A percentile compares a stretch with the other conserved stretches of the same genome.
Conservation (phyloP, 768 basidiomycete species). For the Russula earlei region DNA sequence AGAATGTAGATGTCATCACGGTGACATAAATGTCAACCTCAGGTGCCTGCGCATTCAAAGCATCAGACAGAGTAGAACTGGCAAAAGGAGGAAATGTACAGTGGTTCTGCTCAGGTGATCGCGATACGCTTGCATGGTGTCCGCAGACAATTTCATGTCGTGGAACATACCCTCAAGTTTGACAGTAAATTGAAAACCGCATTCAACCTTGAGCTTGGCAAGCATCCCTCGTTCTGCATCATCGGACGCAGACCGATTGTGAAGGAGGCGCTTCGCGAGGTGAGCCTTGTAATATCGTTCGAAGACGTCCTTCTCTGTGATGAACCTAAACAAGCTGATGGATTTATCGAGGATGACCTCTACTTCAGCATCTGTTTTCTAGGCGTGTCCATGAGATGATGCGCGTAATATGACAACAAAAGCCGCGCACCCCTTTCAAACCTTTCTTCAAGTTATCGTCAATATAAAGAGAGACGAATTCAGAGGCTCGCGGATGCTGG, state of each 20-base stretch:
- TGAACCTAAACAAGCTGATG: constrained; percentile 88
- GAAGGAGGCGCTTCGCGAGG: constrained; percentile 84
- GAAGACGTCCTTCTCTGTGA: constrained; percentile 94
- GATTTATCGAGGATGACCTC: constrained; percentile 89
- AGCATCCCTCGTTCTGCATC: constrained; percentile 98
- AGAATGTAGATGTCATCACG: constrained; percentile 94
- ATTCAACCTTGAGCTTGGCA: constrained; percentile 93
- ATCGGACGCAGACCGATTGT: constrained; percentile 84
- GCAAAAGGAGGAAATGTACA: constrained; percentile 36
- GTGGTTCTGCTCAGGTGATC: constrained; percentile 45
- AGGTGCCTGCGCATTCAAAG: constrained; percentile 41
- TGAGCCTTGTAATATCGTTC: constrained; percentile 97
- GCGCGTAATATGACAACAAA: neutral
- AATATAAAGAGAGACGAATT: constrained; percentile 93
- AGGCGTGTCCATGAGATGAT: constrained; percentile 8
- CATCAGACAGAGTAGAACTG: neutral
- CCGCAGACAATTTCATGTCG: constrained; percentile 84
- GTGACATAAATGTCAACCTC: constrained; percentile 77
- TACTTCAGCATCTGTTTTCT: constrained; percentile 95
- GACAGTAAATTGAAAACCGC: constrained; percentile 93
- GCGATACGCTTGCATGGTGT: constrained; percentile 71
- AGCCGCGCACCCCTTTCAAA: constrained; percentile 70
- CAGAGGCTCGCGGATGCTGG: constrained; percentile 74
- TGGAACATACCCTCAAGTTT: constrained; percentile 99
- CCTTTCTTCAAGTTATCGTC: constrained; percentile 95